A percentile compares a stretch with the other conserved stretches of the same genome.
phyloP scores from a whole-genome alignment of 108 stramenopile genomes.

The Epithemia pelagica region DNA sequence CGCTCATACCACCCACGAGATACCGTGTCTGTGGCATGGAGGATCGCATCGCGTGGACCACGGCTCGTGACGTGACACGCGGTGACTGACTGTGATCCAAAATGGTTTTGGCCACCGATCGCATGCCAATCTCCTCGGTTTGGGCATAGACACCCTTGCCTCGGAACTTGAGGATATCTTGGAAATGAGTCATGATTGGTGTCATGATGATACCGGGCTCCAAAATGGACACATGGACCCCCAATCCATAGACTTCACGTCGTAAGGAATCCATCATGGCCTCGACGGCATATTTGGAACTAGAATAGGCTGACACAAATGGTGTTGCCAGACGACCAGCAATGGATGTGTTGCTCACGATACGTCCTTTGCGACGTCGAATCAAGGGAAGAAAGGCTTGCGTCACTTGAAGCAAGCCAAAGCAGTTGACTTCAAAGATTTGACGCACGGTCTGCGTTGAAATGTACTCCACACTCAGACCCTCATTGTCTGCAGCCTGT shows the following conservation, averaged over 20 bases:
- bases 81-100: neutral
- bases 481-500: neutral
- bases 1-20: neutral
- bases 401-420: constrained; percentile 18
- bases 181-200: neutral
- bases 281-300: constrained; percentile 18
- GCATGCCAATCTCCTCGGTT: neutral
- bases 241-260: neutral
- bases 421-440: constrained; percentile 24
- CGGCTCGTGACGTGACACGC: neutral
- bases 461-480: neutral
- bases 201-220: neutral
- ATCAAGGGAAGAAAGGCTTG: constrained; percentile 15
- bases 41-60: neutral
- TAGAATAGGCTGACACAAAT: constrained; percentile 6
- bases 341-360: constrained; percentile 15
- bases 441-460: neutral
- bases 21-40: neutral
- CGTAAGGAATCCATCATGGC: constrained; percentile 19
- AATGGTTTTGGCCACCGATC: neutral
- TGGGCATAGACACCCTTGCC: neutral
- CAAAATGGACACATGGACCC: neutral
- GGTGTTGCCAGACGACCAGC: neutral
- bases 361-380: neutral
- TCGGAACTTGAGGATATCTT: neutral